Evolutionary conservation across 202 grass and related monocot genomes (phyloP).

Genomic region (Hordeum pubiflorum): DNA sequence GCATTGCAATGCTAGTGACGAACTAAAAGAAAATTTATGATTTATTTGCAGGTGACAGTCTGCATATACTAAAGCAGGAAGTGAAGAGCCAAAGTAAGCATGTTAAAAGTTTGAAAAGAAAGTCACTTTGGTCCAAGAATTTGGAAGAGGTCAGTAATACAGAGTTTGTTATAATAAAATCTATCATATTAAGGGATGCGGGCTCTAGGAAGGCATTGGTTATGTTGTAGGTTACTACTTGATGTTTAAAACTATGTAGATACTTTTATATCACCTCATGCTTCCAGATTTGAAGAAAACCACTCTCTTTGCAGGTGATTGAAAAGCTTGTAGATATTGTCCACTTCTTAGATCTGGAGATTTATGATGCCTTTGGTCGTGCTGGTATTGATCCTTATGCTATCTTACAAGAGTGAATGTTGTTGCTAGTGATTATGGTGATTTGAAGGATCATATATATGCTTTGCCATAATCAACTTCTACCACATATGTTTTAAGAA

Average conservation of each 20-base stretch:
- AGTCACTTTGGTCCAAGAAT: conserved; percentile 87
- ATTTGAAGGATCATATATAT: conserved; percentile 4
- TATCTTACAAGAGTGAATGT: conserved; percentile 3
- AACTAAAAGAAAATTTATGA: conserved; percentile 7
- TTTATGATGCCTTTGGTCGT: conserved; percentile 51
- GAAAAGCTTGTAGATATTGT: conserved; percentile 85
- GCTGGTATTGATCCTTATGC: conserved; percentile 57
- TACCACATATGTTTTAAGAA: not conserved
- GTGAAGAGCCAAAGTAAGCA: conserved; percentile 78
- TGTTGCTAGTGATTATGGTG: conserved; percentile 16
- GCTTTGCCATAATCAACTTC: not conserved
- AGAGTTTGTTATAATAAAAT: conserved; percentile 19
- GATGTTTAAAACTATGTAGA: conserved; percentile 13
- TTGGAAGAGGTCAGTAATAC: conserved; percentile 73
- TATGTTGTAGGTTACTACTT: not conserved
- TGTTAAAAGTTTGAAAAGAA: conserved; percentile 82
- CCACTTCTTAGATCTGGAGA: conserved; percentile 81
- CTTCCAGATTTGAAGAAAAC: conserved; percentile 13
- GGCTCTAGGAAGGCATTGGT: conserved; percentile 13
- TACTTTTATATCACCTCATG: not conserved
- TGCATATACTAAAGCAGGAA: conserved; percentile 87
- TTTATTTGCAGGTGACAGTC: conserved; percentile 62
- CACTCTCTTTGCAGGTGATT: conserved; percentile 55
- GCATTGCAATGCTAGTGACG: not conserved
- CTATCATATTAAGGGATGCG: conserved; percentile 13